A percentile compares a stretch with the other conserved stretches of the same genome.
phyloP scores from a whole-genome alignment of 768 basidiomycete genomes.

The Harrya chromipes region DNA sequence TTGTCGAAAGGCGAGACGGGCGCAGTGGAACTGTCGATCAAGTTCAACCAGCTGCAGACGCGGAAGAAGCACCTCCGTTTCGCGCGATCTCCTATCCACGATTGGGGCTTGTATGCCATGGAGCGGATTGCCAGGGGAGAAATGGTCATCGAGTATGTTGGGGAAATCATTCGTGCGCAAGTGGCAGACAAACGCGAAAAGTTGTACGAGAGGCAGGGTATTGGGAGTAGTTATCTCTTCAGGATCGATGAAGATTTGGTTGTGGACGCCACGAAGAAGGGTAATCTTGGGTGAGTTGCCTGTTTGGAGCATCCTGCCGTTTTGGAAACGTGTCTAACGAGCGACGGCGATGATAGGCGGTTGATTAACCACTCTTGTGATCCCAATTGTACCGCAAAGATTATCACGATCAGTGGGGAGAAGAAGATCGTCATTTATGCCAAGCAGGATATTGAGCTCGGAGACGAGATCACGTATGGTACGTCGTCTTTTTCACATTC shows the following conservation, averaged over 20 bases:
- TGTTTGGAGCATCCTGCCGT: not conserved
- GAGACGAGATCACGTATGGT: slow-evolving; percentile 98
- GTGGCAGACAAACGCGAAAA: slow-evolving; percentile 98
- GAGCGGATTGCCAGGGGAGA: slow-evolving; percentile 91
- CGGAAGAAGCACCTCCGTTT: slow-evolving; percentile 98
- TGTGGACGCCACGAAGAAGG: slow-evolving; percentile 99
- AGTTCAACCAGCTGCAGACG: slow-evolving; percentile 98
- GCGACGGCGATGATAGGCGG: slow-evolving; percentile 50
- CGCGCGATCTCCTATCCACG: slow-evolving; percentile 92
- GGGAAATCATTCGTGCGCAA: slow-evolving; percentile 91
- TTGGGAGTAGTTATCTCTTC: slow-evolving; percentile 97
- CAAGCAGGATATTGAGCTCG: slow-evolving; percentile 91
- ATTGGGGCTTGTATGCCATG: slow-evolving; percentile 98
- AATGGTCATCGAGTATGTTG: slow-evolving; percentile 99
- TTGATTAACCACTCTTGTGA: slow-evolving; percentile 99
- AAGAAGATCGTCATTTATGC: slow-evolving; percentile 99
- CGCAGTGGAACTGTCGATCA: slow-evolving; percentile 73
- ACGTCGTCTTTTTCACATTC: slow-evolving; percentile 25
- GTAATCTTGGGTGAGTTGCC: slow-evolving; percentile 84
- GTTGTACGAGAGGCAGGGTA: slow-evolving; percentile 94
- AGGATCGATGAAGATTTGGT: slow-evolving; percentile 97
- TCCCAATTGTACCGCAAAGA: slow-evolving; percentile 89
- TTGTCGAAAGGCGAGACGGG: slow-evolving; percentile 73
- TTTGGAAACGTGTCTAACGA: slow-evolving; percentile 10
- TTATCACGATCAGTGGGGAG: slow-evolving; percentile 86